Conservation (phyloP, 768 basidiomycete genomes). For the Boletales sp. region DNA sequence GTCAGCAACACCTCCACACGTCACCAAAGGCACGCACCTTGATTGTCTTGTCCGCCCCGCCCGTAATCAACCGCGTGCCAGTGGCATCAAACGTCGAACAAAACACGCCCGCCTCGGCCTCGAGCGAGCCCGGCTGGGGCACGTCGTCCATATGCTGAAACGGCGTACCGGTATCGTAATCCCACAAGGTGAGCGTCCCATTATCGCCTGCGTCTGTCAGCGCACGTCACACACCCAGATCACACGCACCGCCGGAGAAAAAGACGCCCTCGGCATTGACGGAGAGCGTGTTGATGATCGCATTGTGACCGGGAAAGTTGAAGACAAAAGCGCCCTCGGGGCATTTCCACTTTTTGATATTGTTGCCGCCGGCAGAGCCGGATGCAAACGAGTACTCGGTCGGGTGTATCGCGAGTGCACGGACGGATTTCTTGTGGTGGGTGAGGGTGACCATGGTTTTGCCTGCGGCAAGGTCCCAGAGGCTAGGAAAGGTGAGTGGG, state of each 20-base stretch:
- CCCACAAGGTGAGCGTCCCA: slow-evolving; percentile 89
- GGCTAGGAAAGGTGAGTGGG: slow-evolving; percentile 35
- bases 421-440: slow-evolving; percentile 99
- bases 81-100: slow-evolving; percentile 97
- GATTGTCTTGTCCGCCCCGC: slow-evolving; percentile 98
- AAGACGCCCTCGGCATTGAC: slow-evolving; percentile 96
- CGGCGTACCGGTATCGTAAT: slow-evolving; percentile 89
- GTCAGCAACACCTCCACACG: background rate
- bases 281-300: slow-evolving; percentile 93
- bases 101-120: slow-evolving; percentile 95
- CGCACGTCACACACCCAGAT: background rate
- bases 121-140: slow-evolving; percentile 95
- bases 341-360: slow-evolving; percentile 99
- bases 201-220: slow-evolving; percentile 65
- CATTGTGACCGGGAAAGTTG: slow-evolving; percentile 95
- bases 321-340: slow-evolving; percentile 94
- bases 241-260: slow-evolving; percentile 83
- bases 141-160: slow-evolving; percentile 94
- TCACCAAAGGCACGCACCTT: slow-evolving; percentile 57
- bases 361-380: slow-evolving; percentile 97
- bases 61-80: slow-evolving; percentile 90
- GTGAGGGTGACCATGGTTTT: slow-evolving; percentile 96
- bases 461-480: slow-evolving; percentile 98
- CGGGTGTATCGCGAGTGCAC: slow-evolving; percentile 91
- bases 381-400: slow-evolving; percentile 96